Evolutionary conservation across 2,329 filamentous ascomycete species (phyloP).

Genomic region (Nemania diffusa): DNA sequence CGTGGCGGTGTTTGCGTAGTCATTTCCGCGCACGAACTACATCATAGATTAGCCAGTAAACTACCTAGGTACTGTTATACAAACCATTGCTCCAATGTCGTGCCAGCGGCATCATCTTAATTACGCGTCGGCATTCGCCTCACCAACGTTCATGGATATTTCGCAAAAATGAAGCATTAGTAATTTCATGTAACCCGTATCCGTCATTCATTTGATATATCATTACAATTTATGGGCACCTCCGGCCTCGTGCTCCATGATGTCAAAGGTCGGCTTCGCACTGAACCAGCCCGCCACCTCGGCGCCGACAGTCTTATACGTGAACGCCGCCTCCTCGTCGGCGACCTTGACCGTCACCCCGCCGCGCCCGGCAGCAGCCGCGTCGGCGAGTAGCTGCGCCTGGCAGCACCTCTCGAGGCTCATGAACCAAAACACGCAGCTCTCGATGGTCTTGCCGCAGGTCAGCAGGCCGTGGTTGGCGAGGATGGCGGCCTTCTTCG

Average conservation of each 20-base stretch:
- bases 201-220: neutral
- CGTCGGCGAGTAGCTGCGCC: constrained; percentile 64
- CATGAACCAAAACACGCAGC: constrained; percentile 65
- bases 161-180: neutral
- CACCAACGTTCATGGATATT: neutral
- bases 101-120: too few relatives aligned
- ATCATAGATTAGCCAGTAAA: too few relatives aligned
- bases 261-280: constrained; percentile 76
- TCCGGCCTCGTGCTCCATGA: constrained; percentile 51
- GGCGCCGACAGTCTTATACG: constrained; percentile 72
- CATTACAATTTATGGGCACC: constrained; percentile 42
- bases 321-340: constrained; percentile 74
- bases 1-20: too few relatives aligned
- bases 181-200: neutral
- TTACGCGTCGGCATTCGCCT: neutral
- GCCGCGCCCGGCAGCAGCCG: constrained; percentile 70
- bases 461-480: constrained; percentile 67
- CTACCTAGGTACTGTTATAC: too few relatives aligned
- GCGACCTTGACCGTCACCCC: constrained; percentile 73
- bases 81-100: too few relatives aligned
- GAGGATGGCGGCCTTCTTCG: constrained; percentile 63
- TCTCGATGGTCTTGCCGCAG: constrained; percentile 60
- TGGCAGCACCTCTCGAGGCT: constrained; percentile 61
- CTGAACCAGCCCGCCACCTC: constrained; percentile 74
- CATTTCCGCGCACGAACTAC: too few relatives aligned